phyloP scores from a whole-genome alignment of 331 rosid genomes.

The Malus hybrid region DNA sequence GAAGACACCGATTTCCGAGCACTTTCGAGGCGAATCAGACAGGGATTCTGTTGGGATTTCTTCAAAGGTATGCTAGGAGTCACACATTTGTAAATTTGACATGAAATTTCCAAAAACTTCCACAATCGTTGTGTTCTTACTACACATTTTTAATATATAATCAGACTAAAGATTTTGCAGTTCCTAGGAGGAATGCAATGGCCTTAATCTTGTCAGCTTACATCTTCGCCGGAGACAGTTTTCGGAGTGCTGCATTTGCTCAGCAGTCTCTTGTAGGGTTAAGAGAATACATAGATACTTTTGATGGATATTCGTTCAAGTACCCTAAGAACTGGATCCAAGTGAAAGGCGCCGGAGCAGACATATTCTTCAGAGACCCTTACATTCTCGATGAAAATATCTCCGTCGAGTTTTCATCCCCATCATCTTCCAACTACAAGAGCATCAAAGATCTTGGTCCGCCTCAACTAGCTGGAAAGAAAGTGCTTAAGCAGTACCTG shows the following conservation, averaged over 20 bases:
- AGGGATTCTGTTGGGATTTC: not conserved
- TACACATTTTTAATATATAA: conserved; percentile 42
- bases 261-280: conserved; percentile 36
- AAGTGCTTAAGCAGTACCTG: conserved; percentile 68
- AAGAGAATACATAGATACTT: conserved; percentile 71
- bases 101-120: not conserved
- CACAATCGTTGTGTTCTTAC: not conserved
- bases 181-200: conserved; percentile 78
- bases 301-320: conserved; percentile 81
- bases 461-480: conserved; percentile 75
- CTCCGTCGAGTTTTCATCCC: conserved; percentile 77
- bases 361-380: conserved; percentile 91
- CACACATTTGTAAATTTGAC: not conserved
- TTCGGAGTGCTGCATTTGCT: conserved; percentile 32
- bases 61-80: not conserved
- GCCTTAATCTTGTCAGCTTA: conserved; percentile 60
- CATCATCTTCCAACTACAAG: conserved; percentile 77
- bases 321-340: conserved; percentile 87
- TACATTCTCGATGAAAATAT: conserved; percentile 85
- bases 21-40: not conserved
- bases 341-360: conserved; percentile 92
- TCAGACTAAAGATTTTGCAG: conserved; percentile 85
- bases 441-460: conserved; percentile 80
- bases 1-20: not conserved
- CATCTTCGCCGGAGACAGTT: conserved; percentile 35